Conservation (phyloP, 805 yeast genomes). For the Brettanomyces nanus region DNA sequence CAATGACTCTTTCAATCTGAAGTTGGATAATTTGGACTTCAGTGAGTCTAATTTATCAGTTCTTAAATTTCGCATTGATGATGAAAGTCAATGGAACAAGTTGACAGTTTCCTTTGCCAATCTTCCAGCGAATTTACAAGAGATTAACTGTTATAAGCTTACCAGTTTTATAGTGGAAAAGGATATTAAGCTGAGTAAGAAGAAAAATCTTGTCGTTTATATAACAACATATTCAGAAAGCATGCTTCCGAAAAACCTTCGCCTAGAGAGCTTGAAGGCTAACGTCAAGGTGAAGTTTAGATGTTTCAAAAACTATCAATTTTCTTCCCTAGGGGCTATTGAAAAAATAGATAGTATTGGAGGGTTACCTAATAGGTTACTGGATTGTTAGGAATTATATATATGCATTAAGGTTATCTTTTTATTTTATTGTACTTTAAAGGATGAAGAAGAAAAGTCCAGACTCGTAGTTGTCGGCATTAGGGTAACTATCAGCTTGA, state of each 20-base stretch:
- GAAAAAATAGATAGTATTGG: conserved; percentile 6
- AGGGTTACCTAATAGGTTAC: conserved; percentile 4
- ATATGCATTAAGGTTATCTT: too few relatives aligned
- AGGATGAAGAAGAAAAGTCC: background rate
- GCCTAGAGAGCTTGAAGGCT: background rate
- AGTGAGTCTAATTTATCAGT: background rate
- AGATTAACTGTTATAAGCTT: conserved; percentile 7
- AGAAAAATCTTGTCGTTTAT: background rate
- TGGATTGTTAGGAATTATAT: too few relatives aligned
- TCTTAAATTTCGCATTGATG: conserved; percentile 7
- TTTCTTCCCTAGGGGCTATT: background rate
- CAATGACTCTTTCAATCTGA: conserved; percentile 1
- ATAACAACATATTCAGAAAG: background rate
- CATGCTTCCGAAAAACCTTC: background rate
- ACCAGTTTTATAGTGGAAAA: conserved; percentile 8
- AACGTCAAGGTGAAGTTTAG: conserved; percentile 4
- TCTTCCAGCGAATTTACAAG: conserved; percentile 4
- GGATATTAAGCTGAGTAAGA: conserved; percentile 5
- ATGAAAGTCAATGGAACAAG: background rate
- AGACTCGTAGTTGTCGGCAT: too few relatives aligned
- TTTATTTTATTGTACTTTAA: too few relatives aligned
- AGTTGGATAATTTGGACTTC: conserved; percentile 5
- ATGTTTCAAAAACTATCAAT: background rate
- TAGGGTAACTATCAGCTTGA: too few relatives aligned
- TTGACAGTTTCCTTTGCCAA: conserved; percentile 1